Evolutionary conservation across 768 basidiomycete species (phyloP).

Genomic region (Plicaturopsis crispa): DNA sequence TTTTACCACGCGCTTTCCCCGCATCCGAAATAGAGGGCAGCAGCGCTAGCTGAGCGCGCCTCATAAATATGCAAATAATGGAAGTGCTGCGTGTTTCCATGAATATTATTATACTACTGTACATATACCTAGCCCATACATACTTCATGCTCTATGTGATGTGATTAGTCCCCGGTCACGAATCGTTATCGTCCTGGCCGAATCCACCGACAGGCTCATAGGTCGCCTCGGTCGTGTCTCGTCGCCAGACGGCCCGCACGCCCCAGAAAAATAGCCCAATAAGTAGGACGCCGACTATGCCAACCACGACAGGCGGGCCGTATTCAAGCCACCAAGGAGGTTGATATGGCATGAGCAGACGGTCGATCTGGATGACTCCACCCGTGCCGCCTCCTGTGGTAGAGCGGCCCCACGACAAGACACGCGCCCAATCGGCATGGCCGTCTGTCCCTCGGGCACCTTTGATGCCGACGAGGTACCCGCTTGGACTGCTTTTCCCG

Average conservation of each 20-base stretch:
- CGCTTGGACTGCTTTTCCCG: constrained; percentile 24
- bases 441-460: constrained; percentile 62
- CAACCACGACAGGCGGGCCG: constrained; percentile 60
- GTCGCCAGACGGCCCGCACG: constrained; percentile 63
- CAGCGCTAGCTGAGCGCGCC: too few species aligned
- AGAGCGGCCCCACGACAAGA: constrained; percentile 70
- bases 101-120: too few species aligned
- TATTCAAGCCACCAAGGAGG: constrained; percentile 82
- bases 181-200: constrained; percentile 47
- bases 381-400: constrained; percentile 69
- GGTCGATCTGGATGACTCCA: constrained; percentile 85
- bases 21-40: too few species aligned
- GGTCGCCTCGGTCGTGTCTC: constrained; percentile 75
- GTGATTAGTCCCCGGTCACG: too few species aligned
- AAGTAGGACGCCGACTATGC: constrained; percentile 45
- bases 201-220: constrained; percentile 89
- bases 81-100: too few species aligned
- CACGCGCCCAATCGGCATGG: constrained; percentile 53
- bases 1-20: too few species aligned
- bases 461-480: constrained; percentile 65
- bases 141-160: too few species aligned
- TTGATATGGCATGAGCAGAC: constrained; percentile 75
- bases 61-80: too few species aligned
- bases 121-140: too few species aligned
- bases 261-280: constrained; percentile 70